These are phyloP conservation scores for Eucommia ulmoides DNA, from an alignment of 257 asterid genomes.

Conservation along the genomic window DNA sequence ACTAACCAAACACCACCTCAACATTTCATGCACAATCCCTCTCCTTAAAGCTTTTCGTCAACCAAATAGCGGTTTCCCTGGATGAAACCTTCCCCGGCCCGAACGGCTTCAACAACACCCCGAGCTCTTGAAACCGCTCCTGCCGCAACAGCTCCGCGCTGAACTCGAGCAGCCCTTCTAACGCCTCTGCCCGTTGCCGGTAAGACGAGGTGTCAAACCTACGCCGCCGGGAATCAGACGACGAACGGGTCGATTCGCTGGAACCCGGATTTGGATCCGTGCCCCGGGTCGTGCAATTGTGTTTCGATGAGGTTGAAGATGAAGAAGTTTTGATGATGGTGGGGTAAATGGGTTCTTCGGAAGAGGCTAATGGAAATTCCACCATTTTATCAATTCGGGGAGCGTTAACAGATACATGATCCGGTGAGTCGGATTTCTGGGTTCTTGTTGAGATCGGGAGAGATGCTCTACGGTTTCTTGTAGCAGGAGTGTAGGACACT, in stretches of 20 bases:
- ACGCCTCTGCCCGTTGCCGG: slow-evolving; percentile 36
- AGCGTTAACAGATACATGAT: slow-evolving; percentile 87
- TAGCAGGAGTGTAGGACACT: slow-evolving; percentile 59
- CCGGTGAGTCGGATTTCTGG: slow-evolving; percentile 27
- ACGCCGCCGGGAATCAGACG: slow-evolving; percentile 17
- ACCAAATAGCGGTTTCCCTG: slow-evolving; percentile 93
- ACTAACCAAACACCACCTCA: not conserved
- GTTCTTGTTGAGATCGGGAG: slow-evolving; percentile 53
- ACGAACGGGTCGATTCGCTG: slow-evolving; percentile 18
- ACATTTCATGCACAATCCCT: slow-evolving; percentile 9
- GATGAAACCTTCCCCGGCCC: slow-evolving; percentile 91
- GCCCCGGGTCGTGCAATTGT: slow-evolving; percentile 64
- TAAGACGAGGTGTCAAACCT: slow-evolving; percentile 69
- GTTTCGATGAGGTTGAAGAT: slow-evolving; percentile 50
- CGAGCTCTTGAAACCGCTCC: slow-evolving; percentile 73
- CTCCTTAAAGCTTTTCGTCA: slow-evolving; percentile 89
- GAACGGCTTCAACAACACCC: slow-evolving; percentile 78
- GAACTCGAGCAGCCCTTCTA: slow-evolving; percentile 60
- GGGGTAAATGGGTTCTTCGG: slow-evolving; percentile 28
- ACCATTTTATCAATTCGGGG: slow-evolving; percentile 92
- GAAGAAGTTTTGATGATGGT: slow-evolving; percentile 37
- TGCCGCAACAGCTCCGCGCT: slow-evolving; percentile 77
- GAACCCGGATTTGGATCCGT: slow-evolving; percentile 22
- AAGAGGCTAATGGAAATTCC: slow-evolving; percentile 47
- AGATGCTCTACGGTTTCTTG: slow-evolving; percentile 64